These are phyloP conservation scores for Cercospora nicotianae DNA, from an alignment of 2,329 filamentous ascomycete species.

Conservation along the genomic window DNA sequence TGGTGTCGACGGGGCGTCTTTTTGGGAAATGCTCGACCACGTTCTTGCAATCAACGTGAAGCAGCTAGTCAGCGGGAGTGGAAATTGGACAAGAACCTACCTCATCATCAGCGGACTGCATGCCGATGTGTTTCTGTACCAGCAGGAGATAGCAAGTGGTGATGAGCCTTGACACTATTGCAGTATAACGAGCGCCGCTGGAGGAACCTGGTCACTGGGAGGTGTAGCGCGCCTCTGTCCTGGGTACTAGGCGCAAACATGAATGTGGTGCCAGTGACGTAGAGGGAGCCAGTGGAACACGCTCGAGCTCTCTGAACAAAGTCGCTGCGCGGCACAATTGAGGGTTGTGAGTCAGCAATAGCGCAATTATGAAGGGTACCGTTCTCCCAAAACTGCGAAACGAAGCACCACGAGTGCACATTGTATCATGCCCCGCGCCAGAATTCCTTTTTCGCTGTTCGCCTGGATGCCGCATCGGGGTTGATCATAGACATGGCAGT, in stretches of 20 bases:
- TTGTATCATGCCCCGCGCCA: neutral
- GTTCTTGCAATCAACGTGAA: slow-evolving; percentile 11
- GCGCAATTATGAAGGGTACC: neutral
- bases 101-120: neutral
- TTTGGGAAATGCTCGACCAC: neutral
- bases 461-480: neutral
- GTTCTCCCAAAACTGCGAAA: neutral
- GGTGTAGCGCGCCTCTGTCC: neutral
- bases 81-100: neutral
- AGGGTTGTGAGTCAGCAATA: neutral
- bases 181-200: neutral
- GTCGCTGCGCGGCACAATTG: neutral
- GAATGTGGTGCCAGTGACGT: neutral
- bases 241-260: neutral
- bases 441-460: neutral
- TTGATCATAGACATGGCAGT: neutral
- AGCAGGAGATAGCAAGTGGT: neutral
- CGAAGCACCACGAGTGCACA: neutral
- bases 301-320: neutral
- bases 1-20: neutral
- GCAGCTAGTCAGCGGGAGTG: neutral
- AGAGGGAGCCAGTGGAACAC: neutral
- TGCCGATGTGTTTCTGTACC: neutral
- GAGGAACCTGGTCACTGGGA: neutral
- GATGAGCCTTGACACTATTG: neutral